phyloP scores from a whole-genome alignment of 148 eudicot species.

The Silene conica region DNA sequence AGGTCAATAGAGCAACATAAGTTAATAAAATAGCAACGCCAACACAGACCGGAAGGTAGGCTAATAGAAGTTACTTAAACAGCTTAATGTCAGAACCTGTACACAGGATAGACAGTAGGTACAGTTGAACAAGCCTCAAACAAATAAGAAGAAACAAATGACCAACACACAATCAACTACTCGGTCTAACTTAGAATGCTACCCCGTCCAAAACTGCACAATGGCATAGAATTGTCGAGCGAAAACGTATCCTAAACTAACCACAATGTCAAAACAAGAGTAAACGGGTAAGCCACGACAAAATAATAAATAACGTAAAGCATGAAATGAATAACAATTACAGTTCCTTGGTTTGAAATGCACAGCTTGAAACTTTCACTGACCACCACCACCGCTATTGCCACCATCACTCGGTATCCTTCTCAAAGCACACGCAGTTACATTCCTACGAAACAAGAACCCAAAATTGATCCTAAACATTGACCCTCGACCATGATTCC shows the following conservation, averaged over 20 bases:
- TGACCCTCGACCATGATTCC: conserved; percentile 37
- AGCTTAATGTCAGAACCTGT: conserved; percentile 4
- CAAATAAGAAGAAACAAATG: conserved; percentile 7
- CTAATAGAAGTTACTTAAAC: no score
- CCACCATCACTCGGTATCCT: conserved; percentile 43
- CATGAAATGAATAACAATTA: conserved; percentile 17
- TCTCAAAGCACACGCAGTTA: conserved; percentile 51
- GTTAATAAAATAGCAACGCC: neutral
- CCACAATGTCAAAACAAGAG: neutral
- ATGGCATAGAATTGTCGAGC: conserved; percentile 6
- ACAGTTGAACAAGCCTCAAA: conserved; percentile 8
- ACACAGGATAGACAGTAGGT: conserved; percentile 15
- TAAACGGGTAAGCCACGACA: conserved; percentile 6
- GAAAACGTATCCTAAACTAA: conserved; percentile 16
- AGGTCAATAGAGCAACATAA: neutral
- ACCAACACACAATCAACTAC: conserved; percentile 14
- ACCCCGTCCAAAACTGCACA: conserved; percentile 7
- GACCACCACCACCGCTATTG: conserved; percentile 27
- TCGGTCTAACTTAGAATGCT: conserved; percentile 14
- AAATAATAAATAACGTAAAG: neutral
- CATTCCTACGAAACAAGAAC: conserved; percentile 44
- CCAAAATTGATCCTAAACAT: conserved; percentile 49
- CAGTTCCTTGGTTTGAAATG: conserved; percentile 11
- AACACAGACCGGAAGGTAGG: neutral
- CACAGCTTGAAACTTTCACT: conserved; percentile 21